Conservation (phyloP, 495 filamentous ascomycete species). For the Sporormia fimetaria region DNA sequence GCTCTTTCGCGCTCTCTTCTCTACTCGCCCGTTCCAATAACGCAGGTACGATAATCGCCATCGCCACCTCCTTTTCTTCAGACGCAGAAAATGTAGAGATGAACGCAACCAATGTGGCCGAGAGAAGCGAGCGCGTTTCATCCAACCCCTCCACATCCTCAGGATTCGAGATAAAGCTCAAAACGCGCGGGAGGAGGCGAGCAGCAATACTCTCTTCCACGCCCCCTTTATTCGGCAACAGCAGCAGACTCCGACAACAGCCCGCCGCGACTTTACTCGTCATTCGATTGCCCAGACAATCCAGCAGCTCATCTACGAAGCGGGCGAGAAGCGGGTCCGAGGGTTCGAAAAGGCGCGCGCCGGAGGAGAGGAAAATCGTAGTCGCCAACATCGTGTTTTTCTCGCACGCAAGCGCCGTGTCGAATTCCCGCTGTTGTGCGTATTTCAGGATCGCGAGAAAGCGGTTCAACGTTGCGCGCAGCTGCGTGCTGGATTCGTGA, state of each 20-base stretch:
- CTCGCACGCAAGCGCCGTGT: constrained; percentile 73
- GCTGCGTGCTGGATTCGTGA: constrained; percentile 38
- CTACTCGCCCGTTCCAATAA: constrained; percentile 59
- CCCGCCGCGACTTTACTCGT: constrained; percentile 78
- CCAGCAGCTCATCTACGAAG: constrained; percentile 65
- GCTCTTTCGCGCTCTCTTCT: constrained; percentile 41
- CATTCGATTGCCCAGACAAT: constrained; percentile 71
- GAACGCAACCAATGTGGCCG: constrained; percentile 62
- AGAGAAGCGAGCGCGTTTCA: constrained; percentile 52
- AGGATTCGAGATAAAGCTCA: constrained; percentile 59
- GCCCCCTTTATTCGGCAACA: constrained; percentile 51
- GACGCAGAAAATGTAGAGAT: constrained; percentile 41
- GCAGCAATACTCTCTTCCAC: constrained; percentile 64
- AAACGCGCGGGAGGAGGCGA: constrained; percentile 62
- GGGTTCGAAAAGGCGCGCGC: constrained; percentile 57
- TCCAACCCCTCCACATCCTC: constrained; percentile 59
- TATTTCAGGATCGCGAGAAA: constrained; percentile 71
- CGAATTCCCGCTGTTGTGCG: constrained; percentile 71
- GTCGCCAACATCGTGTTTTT: constrained; percentile 83
- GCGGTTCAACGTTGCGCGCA: constrained; percentile 63
- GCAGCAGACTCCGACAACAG: constrained; percentile 65
- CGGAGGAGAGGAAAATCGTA: constrained; percentile 78
- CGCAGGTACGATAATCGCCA: constrained; percentile 65
- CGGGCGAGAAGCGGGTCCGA: constrained; percentile 57
- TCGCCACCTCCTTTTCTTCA: constrained; percentile 45